Evolutionary conservation across 2,329 filamentous ascomycete species (phyloP).

Genomic region (Cryphonectria naterciae): DNA sequence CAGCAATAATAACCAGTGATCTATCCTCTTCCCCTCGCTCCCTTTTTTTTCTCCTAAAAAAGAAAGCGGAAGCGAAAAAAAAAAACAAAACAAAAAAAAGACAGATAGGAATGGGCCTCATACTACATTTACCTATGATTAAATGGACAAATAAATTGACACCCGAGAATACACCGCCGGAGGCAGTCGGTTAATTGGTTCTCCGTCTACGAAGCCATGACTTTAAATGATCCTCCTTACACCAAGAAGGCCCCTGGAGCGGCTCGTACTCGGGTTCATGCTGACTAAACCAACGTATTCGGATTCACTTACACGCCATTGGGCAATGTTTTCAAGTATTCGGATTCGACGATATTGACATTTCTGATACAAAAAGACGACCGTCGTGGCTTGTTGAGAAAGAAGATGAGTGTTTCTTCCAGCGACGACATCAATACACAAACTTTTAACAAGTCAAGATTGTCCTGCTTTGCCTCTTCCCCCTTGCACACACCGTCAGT

Average conservation of each 20-base stretch:
- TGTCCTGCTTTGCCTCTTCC: not conserved
- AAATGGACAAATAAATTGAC: no score
- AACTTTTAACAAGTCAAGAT: not conserved
- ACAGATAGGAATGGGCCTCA: not conserved
- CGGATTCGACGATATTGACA: slow-evolving; percentile 6
- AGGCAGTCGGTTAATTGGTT: not conserved
- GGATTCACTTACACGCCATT: slow-evolving; percentile 10
- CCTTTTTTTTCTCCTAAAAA: no score
- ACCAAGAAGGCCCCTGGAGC: not conserved
- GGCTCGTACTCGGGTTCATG: slow-evolving; percentile 8
- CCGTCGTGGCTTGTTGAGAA: not conserved
- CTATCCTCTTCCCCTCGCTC: not conserved
- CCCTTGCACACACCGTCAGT: not conserved
- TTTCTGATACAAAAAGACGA: not conserved
- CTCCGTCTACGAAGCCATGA: not conserved
- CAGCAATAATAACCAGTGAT: not conserved
- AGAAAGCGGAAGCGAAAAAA: rapidly evolving
- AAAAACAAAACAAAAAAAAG: not conserved
- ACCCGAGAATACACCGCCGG: not conserved
- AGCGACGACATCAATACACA: not conserved
- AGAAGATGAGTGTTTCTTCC: not conserved
- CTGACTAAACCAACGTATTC: slow-evolving; percentile 3
- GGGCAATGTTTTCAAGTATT: not conserved
- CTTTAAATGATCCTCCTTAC: not conserved
- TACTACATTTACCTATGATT: not conserved